These are phyloP conservation scores for Carex arenaria DNA, from an alignment of 202 grass and related monocot genomes.

Conservation along the genomic window DNA sequence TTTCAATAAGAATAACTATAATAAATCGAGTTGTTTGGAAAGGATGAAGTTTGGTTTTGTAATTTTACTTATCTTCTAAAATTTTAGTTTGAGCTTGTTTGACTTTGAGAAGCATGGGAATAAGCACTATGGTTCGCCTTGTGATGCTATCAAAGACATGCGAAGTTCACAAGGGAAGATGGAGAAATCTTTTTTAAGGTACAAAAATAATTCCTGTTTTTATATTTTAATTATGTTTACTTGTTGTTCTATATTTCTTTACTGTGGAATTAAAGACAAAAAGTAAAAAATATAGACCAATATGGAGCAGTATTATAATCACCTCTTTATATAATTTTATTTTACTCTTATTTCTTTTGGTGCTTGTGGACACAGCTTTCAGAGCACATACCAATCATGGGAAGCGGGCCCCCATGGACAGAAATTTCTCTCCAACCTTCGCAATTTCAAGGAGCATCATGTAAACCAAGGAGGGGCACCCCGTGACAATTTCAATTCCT, in stretches of 20 bases:
- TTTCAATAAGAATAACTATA: neutral
- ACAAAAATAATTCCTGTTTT: slow-evolving; percentile 4
- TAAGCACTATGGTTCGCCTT: slow-evolving; percentile 83
- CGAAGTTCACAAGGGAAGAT: slow-evolving; percentile 98
- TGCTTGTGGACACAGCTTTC: slow-evolving; percentile 58
- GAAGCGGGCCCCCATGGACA: slow-evolving; percentile 47
- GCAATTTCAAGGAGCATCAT: slow-evolving; percentile 77
- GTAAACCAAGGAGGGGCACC: slow-evolving; percentile 40
- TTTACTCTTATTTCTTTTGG: slow-evolving; percentile 1
- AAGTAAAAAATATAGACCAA: neutral
- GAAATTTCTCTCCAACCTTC: slow-evolving; percentile 65
- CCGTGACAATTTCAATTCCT: slow-evolving; percentile 51
- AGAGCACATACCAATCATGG: slow-evolving; percentile 85
- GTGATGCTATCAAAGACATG: slow-evolving; percentile 49
- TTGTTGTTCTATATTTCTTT: slow-evolving; percentile 23
- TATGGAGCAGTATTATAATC: neutral
- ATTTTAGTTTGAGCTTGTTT: slow-evolving; percentile 76
- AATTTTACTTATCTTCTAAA: slow-evolving; percentile 22
- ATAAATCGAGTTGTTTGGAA: neutral
- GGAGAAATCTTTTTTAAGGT: slow-evolving; percentile 99
- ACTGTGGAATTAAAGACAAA: neutral
- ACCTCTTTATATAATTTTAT: slow-evolving; percentile 2
- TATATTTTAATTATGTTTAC: neutral
- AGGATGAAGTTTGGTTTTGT: neutral
- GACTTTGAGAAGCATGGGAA: slow-evolving; percentile 92